Percentiles rank a stretch among this genome's conserved stretches.
phyloP scores from a whole-genome alignment of 2,329 filamentous ascomycete genomes.

The Cladosporium sp. region DNA sequence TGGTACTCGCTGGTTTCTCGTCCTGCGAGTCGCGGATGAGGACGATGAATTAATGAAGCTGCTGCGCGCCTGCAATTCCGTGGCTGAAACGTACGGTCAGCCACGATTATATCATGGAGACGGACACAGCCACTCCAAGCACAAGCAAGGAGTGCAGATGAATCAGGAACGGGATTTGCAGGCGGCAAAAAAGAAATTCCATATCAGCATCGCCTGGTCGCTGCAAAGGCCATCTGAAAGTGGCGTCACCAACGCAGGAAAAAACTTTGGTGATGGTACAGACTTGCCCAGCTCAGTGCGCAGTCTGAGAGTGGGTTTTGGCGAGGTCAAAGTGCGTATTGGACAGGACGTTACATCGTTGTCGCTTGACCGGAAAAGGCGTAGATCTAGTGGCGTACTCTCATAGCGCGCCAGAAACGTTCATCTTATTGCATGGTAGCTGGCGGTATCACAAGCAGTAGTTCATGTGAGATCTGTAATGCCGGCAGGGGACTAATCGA shows the following conservation, averaged over 20 bases:
- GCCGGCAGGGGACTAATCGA: background rate
- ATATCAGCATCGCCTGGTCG: slow-evolving; percentile 88
- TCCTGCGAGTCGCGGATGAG: slow-evolving; percentile 60
- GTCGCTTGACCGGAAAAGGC: slow-evolving; percentile 21
- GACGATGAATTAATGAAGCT: slow-evolving; percentile 50
- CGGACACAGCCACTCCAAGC: slow-evolving; percentile 24
- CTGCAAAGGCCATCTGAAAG: slow-evolving; percentile 43
- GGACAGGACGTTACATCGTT: slow-evolving; percentile 40
- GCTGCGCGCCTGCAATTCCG: slow-evolving; percentile 65
- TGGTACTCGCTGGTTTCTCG: slow-evolving; percentile 76
- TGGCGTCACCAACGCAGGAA: background rate
- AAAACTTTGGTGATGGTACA: background rate
- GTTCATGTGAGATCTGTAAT: background rate
- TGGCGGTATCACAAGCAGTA: background rate
- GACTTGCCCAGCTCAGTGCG: slow-evolving; percentile 26
- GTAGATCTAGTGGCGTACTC: slow-evolving; percentile 3
- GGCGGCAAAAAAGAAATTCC: slow-evolving; percentile 54
- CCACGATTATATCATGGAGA: slow-evolving; percentile 64
- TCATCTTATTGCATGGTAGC: background rate
- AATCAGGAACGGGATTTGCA: background rate
- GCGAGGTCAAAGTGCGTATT: slow-evolving; percentile 50
- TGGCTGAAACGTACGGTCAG: slow-evolving; percentile 62
- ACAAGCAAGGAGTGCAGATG: background rate
- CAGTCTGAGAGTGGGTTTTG: slow-evolving; percentile 30
- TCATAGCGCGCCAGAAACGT: background rate